Base-by-base conservation (phyloP, 768 basidiomycete species). In the Leccinum subtestaceum region DNA sequence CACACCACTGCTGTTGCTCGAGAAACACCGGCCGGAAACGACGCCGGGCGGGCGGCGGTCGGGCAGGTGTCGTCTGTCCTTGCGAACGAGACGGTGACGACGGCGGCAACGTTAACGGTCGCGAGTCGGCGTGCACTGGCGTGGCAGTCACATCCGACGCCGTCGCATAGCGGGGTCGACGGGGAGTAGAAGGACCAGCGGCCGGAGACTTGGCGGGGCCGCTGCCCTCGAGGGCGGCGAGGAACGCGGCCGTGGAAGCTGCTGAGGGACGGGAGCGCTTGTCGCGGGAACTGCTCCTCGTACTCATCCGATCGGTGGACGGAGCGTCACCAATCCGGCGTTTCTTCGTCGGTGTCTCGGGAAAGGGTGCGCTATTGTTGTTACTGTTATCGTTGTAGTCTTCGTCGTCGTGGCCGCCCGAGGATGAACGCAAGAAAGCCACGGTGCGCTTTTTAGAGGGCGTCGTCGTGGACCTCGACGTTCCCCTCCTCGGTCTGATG, bases 21-120 rank as follows among this genome's bases (percentile, higher is more conserved):
- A 76, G 70, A 67, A 82, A 83, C 13, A 82, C 74, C 8, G 81
- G 77, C 10, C 79, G 74, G 63, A 81, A 83, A 8, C 81, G 78
- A 6, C 76, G 74, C 31, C 69, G 70, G n/a, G 65, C 56, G 19
- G 40, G n/a, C 40, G 21, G 34, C 5, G 34, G 65, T 9, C 60
- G 65, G 8, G 54, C 49, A 29, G 61, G 67, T 1, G 58, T 55
- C 0, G n/a, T 3, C 21, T 64, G 53, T 10, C 31, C 51, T 67
- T 67, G 62, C 4, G 62, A 61, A 38, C 47, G 67, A 2, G 57
- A 45, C 61, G 72, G 32, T n/a, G 40, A 43, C 9, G n/a, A 10
- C 40, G 40, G 9, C 9, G 40, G 40, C 4, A 43, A 43, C 10
- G 40, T 43, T 49, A 68, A 55, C 63, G 66, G 36, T 29, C 72